Evolutionary conservation across 805 yeast genomes (phyloP), one percentile per base, ranked within the genome.

Genomic region (Candida schatavii): DNA sequence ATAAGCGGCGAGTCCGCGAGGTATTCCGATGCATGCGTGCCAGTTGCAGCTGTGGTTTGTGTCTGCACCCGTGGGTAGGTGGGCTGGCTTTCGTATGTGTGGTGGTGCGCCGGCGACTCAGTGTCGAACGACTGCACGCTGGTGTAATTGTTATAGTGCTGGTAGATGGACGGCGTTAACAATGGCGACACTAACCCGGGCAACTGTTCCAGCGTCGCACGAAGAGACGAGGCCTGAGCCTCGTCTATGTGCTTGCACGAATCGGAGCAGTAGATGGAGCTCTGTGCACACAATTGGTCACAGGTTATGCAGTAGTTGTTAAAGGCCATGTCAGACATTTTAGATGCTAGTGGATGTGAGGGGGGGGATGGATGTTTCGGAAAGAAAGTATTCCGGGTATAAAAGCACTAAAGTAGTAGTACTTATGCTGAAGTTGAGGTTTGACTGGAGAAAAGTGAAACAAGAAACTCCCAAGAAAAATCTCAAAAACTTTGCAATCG

Each of bases 271-370:
- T 61, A 61, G 5, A 59, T 51, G 7, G 55, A 46, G 35, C 51
- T 54, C 3, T 54, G 49, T 15, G 47, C 39, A 45, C 58, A 54
- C 31, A 63, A 55, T 48, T 62, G 55, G 46, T 64, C 69, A 48
- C 71, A 65, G 31, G 61, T 51, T 21, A 65, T 58, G 50, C 71
- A 65, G 49, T 62, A 65, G 49, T 65, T 62, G 46, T 65, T 63
- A 47, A 65, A 65, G 56, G 63, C 63, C 26, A 54, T 51, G 42
- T 60, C 64, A 32, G 77, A 62, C 76, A 73, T 71, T 35, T 18
- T 33, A 5, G 4, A 4, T 23, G 27, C 11, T 7, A 23, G 27
- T 23, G 7, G 7, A 11, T 23, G 27, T 23, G 27, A 7, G 11
- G 27, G 10, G 27, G 7, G 11, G 27, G 11, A 23, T 11, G 27